Evolutionary conservation across 1,139 yeast genomes (phyloP), one percentile per base, ranked within the genome.

Genomic region (Diutina sp.): DNA sequence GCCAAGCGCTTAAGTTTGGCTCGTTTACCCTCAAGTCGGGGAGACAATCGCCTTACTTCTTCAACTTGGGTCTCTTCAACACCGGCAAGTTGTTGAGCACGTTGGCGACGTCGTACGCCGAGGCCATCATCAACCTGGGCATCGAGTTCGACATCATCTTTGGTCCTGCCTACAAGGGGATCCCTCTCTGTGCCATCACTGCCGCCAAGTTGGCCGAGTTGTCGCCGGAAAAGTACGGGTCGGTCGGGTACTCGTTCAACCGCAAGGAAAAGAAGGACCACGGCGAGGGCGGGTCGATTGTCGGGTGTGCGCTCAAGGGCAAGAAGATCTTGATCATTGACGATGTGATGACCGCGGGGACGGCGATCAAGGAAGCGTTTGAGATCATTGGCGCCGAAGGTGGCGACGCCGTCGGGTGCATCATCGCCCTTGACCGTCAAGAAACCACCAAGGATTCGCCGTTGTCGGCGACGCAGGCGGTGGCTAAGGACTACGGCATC

Each of bases 81-180:
- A 83, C 90, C 14, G 97, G 97, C 48, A 80, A 80, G 62, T 79
- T 87, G 60, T 76, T 93, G 61, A 83, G 90, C 18, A 82, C 84
- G 56, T 76, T 93, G 66, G 97, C 97, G 38, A 80, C 85, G 9
- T 87, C 97, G 6, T 93, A 90, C 67, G 98, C 99, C 55, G 78
- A 82, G 60, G 88, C 97, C 48, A 91, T 93, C 63, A 84, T 90
- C 62, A 83, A 81, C 55, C 79, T 93, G 1, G 90, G 86, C 4
- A 68, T 93, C 58, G 85, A 90, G 68, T 91, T 93, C 65, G 99
- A 93, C 66, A 84, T 93, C 48, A 76, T 93, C 58, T 93, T 93
- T 66, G 99, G 99, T 12, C 99, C 99, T 18, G 99, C 99, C 35
- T 93, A 93, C 73, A 93, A 93, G 73, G 99, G 99, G 30, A 93